Conservation (phyloP, 2,329 filamentous ascomycete genomes). For the Epichloe baconii region DNA sequence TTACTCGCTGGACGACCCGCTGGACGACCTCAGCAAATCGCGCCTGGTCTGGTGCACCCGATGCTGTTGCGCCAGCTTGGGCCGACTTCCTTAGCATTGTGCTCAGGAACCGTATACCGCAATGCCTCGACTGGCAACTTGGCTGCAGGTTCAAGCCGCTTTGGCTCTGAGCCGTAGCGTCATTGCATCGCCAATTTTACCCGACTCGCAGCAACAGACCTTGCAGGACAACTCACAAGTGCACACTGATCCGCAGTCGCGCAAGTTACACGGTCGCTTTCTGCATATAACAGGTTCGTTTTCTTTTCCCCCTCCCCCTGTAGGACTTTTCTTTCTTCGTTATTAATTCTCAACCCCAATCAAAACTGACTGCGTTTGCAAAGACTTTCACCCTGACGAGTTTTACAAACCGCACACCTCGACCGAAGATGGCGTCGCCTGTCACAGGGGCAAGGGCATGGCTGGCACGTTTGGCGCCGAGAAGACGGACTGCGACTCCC, state of each 20-base stretch:
- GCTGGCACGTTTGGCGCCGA: constrained; percentile 77
- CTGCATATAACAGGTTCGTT: constrained; percentile 73
- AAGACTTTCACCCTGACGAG: constrained; percentile 85
- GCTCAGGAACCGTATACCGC: neutral
- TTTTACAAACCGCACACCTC: constrained; percentile 73
- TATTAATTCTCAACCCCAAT: neutral
- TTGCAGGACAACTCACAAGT: neutral
- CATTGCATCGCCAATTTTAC: constrained; percentile 12
- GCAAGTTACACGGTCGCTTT: constrained; percentile 58
- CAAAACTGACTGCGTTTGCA: constrained; percentile 3
- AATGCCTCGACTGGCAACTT: constrained; percentile 15
- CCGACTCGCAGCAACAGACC: constrained; percentile 8
- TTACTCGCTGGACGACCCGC: too few species aligned
- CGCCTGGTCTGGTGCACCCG: neutral
- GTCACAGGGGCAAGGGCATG: constrained; percentile 64
- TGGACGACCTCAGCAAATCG: neutral
- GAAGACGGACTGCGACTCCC: constrained; percentile 79
- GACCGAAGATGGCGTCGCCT: constrained; percentile 54
- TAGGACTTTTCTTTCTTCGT: neutral
- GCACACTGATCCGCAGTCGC: constrained; percentile 14
- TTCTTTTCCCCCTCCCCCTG: neutral
- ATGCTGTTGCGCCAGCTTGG: neutral
- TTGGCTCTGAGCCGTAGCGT: constrained; percentile 11
- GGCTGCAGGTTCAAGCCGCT: constrained; percentile 17
- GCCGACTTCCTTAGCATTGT: neutral